Conservation (phyloP, 2,329 filamentous ascomycete genomes). For the Fusarium verrucosum region DNA sequence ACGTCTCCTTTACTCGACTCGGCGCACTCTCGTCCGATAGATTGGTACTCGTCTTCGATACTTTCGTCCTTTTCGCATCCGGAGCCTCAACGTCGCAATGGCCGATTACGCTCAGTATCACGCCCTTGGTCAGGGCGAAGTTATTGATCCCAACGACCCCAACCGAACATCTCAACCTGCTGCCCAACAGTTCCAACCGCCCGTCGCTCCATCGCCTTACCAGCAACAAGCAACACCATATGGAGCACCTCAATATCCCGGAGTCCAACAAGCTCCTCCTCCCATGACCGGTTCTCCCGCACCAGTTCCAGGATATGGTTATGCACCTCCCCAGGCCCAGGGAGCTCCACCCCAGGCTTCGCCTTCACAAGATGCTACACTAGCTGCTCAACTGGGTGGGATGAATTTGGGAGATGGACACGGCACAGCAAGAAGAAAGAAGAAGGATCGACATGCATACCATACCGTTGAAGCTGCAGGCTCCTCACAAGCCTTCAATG, state of each 20-base stretch:
- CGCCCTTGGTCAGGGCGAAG: slow-evolving; percentile 64
- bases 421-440: slow-evolving; percentile 72
- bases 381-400: slow-evolving; percentile 80
- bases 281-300: slow-evolving; percentile 40
- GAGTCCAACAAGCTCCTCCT: slow-evolving; percentile 46
- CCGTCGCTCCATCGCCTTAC: slow-evolving; percentile 63
- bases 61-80: slow-evolving; percentile 25
- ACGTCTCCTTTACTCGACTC: slow-evolving; percentile 43
- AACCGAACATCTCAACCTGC: slow-evolving; percentile 60
- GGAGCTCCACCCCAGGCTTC: slow-evolving; percentile 44
- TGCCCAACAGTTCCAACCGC: slow-evolving; percentile 65
- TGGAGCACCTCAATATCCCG: slow-evolving; percentile 54
- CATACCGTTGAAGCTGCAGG: slow-evolving; percentile 81
- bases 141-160: slow-evolving; percentile 64
- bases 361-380: slow-evolving; percentile 56
- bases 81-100: slow-evolving; percentile 52
- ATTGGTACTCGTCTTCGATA: slow-evolving; percentile 31
- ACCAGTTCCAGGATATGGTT: slow-evolving; percentile 44
- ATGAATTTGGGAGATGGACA: slow-evolving; percentile 70
- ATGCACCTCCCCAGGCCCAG: slow-evolving; percentile 41
- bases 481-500: slow-evolving; percentile 75
- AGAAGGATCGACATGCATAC: slow-evolving; percentile 95
- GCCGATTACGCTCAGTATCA: slow-evolving; percentile 66
- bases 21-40: slow-evolving; percentile 43
- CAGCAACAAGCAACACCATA: slow-evolving; percentile 55